Evolutionary conservation across 2,329 filamentous ascomycete genomes (phyloP).

Genomic region (Bipolaris cookei): DNA sequence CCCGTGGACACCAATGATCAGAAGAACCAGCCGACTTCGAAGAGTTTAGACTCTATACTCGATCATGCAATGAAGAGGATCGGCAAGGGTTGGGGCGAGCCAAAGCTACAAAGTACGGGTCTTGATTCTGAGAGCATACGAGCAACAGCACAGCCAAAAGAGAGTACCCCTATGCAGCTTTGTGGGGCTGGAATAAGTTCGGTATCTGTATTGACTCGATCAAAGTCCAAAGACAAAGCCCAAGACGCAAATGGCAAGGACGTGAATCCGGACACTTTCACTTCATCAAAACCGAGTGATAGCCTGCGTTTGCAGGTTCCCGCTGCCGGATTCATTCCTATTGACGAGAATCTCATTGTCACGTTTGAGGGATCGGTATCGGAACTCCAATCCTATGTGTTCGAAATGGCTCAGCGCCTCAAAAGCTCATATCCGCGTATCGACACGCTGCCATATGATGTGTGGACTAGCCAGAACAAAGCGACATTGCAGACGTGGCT

Average conservation of each 20-base stretch:
- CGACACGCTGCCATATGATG: constrained; percentile 34
- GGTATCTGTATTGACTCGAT: neutral
- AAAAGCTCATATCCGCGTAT: constrained; percentile 33
- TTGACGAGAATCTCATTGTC: constrained; percentile 32
- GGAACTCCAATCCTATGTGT: constrained; percentile 31
- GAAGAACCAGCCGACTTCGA: neutral
- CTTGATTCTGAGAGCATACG: neutral
- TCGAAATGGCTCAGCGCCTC: constrained; percentile 28
- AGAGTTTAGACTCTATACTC: constrained; percentile 6
- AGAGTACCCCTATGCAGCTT: neutral
- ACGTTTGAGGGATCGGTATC: constrained; percentile 20
- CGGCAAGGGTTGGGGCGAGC: no score
- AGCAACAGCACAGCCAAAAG: neutral
- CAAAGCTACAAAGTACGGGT: neutral
- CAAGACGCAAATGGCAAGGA: neutral
- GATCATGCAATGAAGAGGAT: constrained; percentile 3
- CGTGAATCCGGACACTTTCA: no score
- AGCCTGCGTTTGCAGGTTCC: constrained; percentile 22
- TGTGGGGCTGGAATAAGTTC: neutral
- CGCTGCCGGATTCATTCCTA: constrained; percentile 7
- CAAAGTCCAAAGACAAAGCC: neutral
- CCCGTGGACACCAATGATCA: neutral
- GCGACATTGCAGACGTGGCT: constrained; percentile 37
- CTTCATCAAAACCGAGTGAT: constrained; percentile 8
- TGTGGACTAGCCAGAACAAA: constrained; percentile 30